These are phyloP conservation scores for Clonostachys solani DNA, from an alignment of 2,329 filamentous ascomycete species.

Conservation along the genomic window DNA sequence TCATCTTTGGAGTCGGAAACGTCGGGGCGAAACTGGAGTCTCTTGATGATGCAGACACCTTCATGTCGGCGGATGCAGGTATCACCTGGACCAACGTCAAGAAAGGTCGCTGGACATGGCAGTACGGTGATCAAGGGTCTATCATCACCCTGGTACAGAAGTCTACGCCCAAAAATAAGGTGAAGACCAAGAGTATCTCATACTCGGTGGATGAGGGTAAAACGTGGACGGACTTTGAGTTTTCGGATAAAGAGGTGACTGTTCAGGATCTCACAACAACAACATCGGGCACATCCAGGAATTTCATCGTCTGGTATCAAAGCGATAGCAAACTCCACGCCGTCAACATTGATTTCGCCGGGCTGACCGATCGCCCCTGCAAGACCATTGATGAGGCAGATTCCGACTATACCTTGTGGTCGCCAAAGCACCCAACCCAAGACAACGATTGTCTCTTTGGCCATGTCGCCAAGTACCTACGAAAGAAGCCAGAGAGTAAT, in stretches of 20 bases:
- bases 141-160: conserved; percentile 85
- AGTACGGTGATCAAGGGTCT: conserved; percentile 92
- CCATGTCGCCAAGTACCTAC: conserved; percentile 82
- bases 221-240: conserved; percentile 73
- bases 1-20: conserved; percentile 91
- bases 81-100: conserved; percentile 81
- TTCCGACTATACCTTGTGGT: conserved; percentile 81
- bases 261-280: conserved; percentile 83
- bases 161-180: conserved; percentile 58
- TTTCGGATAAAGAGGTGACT: conserved; percentile 65
- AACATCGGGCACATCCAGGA: conserved; percentile 82
- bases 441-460: conserved; percentile 86
- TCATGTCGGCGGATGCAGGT: conserved; percentile 88
- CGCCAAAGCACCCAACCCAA: conserved; percentile 76
- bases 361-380: conserved; percentile 71
- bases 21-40: conserved; percentile 68
- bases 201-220: conserved; percentile 81
- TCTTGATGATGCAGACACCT: conserved; percentile 76
- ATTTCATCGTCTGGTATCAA: conserved; percentile 87
- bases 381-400: conserved; percentile 58
- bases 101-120: conserved; percentile 88
- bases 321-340: conserved; percentile 57
- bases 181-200: conserved; percentile 64
- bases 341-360: conserved; percentile 85
- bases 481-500: conserved; percentile 73